phyloP scores from a whole-genome alignment of 2,329 filamentous ascomycete species.

The Aureobasidium sp. region DNA sequence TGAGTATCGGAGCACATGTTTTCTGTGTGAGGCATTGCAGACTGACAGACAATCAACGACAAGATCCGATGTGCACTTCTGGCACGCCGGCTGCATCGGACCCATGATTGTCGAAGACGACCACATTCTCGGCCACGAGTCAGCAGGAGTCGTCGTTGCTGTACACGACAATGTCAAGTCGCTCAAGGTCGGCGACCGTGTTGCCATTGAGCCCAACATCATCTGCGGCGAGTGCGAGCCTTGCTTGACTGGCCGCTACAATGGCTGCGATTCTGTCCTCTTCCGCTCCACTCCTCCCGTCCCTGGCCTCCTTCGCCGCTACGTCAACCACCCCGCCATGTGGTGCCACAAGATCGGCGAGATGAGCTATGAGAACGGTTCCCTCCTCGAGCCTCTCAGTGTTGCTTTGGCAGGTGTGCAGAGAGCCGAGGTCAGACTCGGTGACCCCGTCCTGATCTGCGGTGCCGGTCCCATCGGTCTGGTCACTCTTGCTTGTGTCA shows the following conservation, averaged over 20 bases:
- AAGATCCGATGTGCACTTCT: conserved; percentile 93
- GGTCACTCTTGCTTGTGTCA: conserved; percentile 75
- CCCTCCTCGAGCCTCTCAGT: conserved; percentile 81
- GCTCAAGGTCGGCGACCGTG: conserved; percentile 79
- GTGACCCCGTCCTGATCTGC: conserved; percentile 82
- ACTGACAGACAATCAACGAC: conserved; percentile 33
- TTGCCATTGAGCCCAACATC: conserved; percentile 89
- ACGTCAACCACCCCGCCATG: conserved; percentile 86
- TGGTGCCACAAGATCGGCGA: conserved; percentile 96
- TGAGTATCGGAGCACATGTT: conserved; percentile 37
- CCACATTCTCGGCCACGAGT: conserved; percentile 93
- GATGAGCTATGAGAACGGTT: conserved; percentile 87
- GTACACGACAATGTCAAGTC: conserved; percentile 71
- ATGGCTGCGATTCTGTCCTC: conserved; percentile 77
- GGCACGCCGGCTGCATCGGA: conserved; percentile 90
- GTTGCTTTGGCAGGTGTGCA: conserved; percentile 87
- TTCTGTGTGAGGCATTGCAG: not conserved
- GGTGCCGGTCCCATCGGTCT: conserved; percentile 92
- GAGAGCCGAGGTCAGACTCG: conserved; percentile 69
- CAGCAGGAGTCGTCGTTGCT: conserved; percentile 72
- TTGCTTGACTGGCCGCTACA: conserved; percentile 88
- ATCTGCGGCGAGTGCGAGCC: conserved; percentile 88
- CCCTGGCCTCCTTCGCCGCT: conserved; percentile 77
- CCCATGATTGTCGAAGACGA: conserved; percentile 87
- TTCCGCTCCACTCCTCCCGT: conserved; percentile 91